Conservation (phyloP, 2,329 filamentous ascomycete species). For the Metarhizium sp. region DNA sequence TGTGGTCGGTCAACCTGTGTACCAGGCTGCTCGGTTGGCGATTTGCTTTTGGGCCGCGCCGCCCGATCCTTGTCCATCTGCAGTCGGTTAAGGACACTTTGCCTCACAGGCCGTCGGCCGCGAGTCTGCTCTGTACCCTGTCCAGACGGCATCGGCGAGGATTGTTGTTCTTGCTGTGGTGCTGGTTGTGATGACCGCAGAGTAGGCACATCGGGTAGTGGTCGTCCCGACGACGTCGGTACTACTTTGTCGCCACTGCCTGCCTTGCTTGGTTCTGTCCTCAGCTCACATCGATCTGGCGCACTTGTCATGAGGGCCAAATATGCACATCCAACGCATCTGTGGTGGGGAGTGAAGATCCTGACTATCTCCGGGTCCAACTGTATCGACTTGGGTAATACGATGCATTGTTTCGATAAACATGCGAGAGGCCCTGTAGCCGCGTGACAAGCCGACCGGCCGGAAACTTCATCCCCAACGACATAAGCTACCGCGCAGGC, state of each 20-base stretch:
- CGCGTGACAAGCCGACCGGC: slow-evolving; percentile 5
- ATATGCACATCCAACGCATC: slow-evolving; percentile 15
- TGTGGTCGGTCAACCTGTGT: background rate
- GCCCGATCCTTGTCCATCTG: background rate
- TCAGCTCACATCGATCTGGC: background rate
- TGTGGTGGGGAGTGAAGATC: slow-evolving; percentile 10
- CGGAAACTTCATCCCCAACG: slow-evolving; percentile 17
- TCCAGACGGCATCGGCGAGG: background rate
- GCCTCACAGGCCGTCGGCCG: background rate
- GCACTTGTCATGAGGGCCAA: background rate
- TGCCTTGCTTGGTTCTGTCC: background rate
- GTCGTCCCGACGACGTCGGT: background rate
- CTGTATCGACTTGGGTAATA: slow-evolving; percentile 13
- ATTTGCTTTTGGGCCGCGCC: background rate
- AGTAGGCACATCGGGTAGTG: background rate
- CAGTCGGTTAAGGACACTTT: slow-evolving; percentile 5
- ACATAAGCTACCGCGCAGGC: slow-evolving; percentile 23
- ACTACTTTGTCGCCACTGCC: background rate
- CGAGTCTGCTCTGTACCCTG: background rate
- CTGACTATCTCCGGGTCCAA: slow-evolving; percentile 6
- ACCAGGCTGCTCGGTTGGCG: background rate
- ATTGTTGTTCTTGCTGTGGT: background rate
- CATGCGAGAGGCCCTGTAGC: slow-evolving; percentile 6
- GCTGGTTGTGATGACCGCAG: background rate
- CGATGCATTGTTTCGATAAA: slow-evolving; percentile 19